phyloP scores from a whole-genome alignment of 2,329 filamentous ascomycete species.

The Aspergillus pseudoglaucus region DNA sequence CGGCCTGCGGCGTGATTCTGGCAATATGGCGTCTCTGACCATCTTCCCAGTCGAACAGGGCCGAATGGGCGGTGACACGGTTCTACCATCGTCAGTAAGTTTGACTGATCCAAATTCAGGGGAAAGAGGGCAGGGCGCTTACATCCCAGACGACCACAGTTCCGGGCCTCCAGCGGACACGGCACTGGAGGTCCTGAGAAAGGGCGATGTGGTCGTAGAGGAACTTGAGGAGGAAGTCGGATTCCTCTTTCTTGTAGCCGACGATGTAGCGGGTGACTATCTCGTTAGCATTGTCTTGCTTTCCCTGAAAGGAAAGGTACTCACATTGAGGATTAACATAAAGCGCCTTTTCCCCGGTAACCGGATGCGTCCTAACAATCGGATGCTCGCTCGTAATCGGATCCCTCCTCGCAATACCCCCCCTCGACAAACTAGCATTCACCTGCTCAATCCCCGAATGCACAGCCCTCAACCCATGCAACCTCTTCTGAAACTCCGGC shows the following conservation, averaged over 20 bases:
- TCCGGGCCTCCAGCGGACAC: conserved; percentile 70
- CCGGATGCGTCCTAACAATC: conserved; percentile 72
- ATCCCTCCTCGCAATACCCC: conserved; percentile 67
- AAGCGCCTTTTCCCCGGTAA: conserved; percentile 75
- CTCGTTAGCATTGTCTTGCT: background rate
- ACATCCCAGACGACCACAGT: conserved; percentile 80
- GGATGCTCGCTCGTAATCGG: conserved; percentile 70
- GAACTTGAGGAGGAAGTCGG: conserved; percentile 69
- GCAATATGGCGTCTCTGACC: conserved; percentile 73
- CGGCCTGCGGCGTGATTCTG: conserved; percentile 75
- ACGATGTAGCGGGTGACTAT: conserved; percentile 72
- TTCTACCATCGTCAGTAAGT: conserved; percentile 42
- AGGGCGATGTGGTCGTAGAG: conserved; percentile 68
- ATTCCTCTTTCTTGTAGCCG: conserved; percentile 81
- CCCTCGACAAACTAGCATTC: conserved; percentile 58
- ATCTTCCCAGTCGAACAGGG: conserved; percentile 73
- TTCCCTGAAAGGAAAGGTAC: conserved; percentile 15
- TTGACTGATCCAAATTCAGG: background rate
- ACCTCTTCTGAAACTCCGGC: conserved; percentile 67
- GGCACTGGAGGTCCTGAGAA: conserved; percentile 65
- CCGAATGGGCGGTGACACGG: conserved; percentile 70
- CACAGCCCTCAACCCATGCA: conserved; percentile 73
- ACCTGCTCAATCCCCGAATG: conserved; percentile 82
- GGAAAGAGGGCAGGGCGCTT: conserved; percentile 22
- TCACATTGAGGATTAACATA: conserved; percentile 78